phyloP scores from a whole-genome alignment of 106 monocot genomes.

The Triglochin maritima region DNA sequence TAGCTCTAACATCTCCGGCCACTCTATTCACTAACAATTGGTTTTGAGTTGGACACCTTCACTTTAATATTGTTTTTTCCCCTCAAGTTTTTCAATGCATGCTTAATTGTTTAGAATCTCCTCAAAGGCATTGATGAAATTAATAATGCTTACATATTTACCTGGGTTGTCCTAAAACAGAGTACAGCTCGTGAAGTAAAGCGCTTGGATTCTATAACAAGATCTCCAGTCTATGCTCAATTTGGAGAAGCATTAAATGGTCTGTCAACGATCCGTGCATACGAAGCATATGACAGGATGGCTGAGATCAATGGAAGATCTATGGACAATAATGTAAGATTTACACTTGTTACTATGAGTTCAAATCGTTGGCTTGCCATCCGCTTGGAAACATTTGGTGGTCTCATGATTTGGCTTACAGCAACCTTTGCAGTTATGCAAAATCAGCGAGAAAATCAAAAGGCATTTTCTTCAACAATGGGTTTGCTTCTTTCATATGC shows the following conservation, averaged over 20 bases:
- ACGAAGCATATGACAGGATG: constrained; percentile 98
- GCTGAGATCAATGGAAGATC: constrained; percentile 81
- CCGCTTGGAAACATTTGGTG: constrained; percentile 81
- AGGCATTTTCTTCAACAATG: constrained; percentile 96
- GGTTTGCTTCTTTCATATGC: constrained; percentile 92
- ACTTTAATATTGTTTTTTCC: too few species aligned
- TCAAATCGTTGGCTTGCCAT: constrained; percentile 91
- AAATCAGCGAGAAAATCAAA: constrained; percentile 81
- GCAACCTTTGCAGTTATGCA: constrained; percentile 96
- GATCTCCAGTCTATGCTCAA: constrained; percentile 99
- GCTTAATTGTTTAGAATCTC: too few species aligned
- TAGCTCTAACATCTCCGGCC: too few species aligned
- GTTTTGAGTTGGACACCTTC: too few species aligned
- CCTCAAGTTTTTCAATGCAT: too few species aligned
- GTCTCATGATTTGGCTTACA: constrained; percentile 94
- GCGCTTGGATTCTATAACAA: constrained; percentile 89
- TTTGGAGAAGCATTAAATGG: constrained; percentile 98
- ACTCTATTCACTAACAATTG: too few species aligned
- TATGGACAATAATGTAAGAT: constrained; percentile 98
- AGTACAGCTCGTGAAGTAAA: constrained; percentile 92
- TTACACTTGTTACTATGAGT: constrained; percentile 86
- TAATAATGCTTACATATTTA: background rate
- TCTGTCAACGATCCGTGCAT: constrained; percentile 91
- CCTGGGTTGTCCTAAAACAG: constrained; percentile 21
- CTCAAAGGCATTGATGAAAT: background rate